phyloP scores from a whole-genome alignment of 2,329 filamentous ascomycete species.

The Claviceps purpurea region DNA sequence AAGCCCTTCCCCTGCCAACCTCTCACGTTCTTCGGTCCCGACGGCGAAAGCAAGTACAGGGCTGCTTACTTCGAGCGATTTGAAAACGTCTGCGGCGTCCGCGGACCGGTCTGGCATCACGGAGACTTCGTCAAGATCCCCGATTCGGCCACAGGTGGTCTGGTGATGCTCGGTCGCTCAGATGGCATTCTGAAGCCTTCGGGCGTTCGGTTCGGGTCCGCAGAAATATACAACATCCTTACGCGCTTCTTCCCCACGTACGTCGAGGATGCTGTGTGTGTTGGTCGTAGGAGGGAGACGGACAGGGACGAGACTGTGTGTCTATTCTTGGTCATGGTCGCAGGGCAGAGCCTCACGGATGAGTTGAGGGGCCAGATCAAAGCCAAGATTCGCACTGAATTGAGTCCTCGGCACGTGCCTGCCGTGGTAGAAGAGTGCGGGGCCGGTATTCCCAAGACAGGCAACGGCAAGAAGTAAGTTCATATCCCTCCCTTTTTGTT shows the following conservation, averaged over 20 bases:
- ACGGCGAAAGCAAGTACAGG: conserved; percentile 57
- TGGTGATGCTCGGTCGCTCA: conserved; percentile 83
- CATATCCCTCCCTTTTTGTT: not conserved
- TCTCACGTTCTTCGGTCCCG: conserved; percentile 68
- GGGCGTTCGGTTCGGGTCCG: conserved; percentile 82
- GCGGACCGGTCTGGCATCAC: conserved; percentile 66
- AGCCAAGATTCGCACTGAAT: conserved; percentile 54
- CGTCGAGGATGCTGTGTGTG: conserved; percentile 75
- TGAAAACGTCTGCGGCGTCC: conserved; percentile 25
- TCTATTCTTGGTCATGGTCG: conserved; percentile 69
- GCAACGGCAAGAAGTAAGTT: conserved; percentile 86
- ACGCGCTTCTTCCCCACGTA: conserved; percentile 67
- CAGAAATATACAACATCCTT: conserved; percentile 94
- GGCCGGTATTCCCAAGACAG: conserved; percentile 76
- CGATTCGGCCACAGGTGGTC: conserved; percentile 57
- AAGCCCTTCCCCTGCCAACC: conserved; percentile 84
- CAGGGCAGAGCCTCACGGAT: conserved; percentile 40
- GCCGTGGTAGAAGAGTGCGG: conserved; percentile 66
- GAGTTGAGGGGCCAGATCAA: conserved; percentile 53
- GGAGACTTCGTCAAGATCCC: conserved; percentile 70
- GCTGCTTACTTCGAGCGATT: conserved; percentile 84
- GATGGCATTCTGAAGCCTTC: conserved; percentile 89
- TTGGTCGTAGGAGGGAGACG: conserved; percentile 57
- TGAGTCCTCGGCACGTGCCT: conserved; percentile 84
- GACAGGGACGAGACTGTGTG: conserved; percentile 80